phyloP scores from a whole-genome alignment of 495 filamentous ascomycete species.

The Patellaria atrata region DNA sequence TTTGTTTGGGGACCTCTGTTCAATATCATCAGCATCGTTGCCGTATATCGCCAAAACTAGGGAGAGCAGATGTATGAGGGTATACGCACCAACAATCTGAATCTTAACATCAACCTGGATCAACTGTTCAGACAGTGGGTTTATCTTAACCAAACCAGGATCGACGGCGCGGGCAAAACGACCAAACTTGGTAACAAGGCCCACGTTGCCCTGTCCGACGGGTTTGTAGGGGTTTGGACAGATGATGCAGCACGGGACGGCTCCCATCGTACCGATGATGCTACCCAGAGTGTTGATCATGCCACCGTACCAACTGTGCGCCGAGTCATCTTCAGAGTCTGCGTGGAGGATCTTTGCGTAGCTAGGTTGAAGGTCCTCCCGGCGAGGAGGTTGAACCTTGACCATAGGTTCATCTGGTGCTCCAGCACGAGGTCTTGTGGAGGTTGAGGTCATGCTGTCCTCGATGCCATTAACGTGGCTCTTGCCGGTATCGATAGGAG shows the following conservation, averaged over 20 bases:
- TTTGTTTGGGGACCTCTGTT: slow-evolving; percentile 80
- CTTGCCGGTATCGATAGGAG: no score
- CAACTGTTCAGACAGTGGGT: slow-evolving; percentile 83
- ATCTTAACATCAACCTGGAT: slow-evolving; percentile 97
- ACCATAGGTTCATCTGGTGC: slow-evolving; percentile 35
- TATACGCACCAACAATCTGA: slow-evolving; percentile 66
- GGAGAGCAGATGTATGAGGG: background rate
- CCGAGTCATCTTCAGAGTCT: slow-evolving; percentile 48
- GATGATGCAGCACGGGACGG: slow-evolving; percentile 81
- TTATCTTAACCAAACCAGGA: slow-evolving; percentile 93
- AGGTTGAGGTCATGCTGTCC: no score
- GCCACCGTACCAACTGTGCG: slow-evolving; percentile 79
- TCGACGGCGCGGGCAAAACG: slow-evolving; percentile 95
- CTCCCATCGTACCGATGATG: slow-evolving; percentile 65
- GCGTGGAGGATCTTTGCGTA: slow-evolving; percentile 68
- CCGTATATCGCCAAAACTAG: background rate
- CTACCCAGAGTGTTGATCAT: slow-evolving; percentile 72
- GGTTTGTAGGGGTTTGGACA: slow-evolving; percentile 96
- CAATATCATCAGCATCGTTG: slow-evolving; percentile 7
- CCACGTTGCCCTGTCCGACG: slow-evolving; percentile 86
- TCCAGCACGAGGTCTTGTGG: no score
- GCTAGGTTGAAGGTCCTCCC: slow-evolving; percentile 73
- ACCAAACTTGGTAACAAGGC: slow-evolving; percentile 89
- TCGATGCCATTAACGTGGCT: no score
- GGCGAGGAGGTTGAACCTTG: slow-evolving; percentile 64